Evolutionary conservation across 169 alveolate species (phyloP), one percentile per base, ranked within the genome.

Genomic region (Plasmodium ovale): DNA sequence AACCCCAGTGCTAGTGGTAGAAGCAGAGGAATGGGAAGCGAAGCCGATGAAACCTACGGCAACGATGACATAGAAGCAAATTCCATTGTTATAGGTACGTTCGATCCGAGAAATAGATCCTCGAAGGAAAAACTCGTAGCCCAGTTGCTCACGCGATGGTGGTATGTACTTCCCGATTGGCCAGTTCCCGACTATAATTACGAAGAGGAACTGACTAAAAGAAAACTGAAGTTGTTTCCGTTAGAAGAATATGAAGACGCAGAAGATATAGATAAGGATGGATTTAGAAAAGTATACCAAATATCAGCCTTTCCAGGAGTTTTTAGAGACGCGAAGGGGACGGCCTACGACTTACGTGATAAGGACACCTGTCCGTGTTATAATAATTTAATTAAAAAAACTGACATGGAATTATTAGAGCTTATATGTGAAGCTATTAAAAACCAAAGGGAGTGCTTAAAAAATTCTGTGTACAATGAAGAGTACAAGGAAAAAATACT

Each of bases 131-230:
- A 92, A 29, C 90, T 93, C 33, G 95, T 93, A 23, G 94, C 95
- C 1, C 95, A 93, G 27, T 68, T 93, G 35, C 89, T 93, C 54
- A 77, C 91, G 27, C 64, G 99, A 35, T 97, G 98, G 98, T 96
- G 98, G 98, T 97, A 96, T 79, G 98, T 95, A 16, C 94, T 97
- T 19, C 99, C 99, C 3, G 97, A 95, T 9, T 97, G 99, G 99
- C 99, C 99, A 4, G 97, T 97, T 21, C 95, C 94, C 27, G 91
- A 97, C 74, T 95, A 91, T 64, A 95, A 97, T 74, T 96, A 94
- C 53, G 84, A 74, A 19, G 92, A 74, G 0, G 82, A 92, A 72
- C 87, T 97, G 16, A 89, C 88, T 39, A 92, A 94, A 92, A 89
- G 91, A 72, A 94, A 92, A 60, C 94, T 97, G 31, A 95, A 97